Base-by-base conservation (phyloP, 257 asterid species). In the Galeopsis tetrahit region DNA sequence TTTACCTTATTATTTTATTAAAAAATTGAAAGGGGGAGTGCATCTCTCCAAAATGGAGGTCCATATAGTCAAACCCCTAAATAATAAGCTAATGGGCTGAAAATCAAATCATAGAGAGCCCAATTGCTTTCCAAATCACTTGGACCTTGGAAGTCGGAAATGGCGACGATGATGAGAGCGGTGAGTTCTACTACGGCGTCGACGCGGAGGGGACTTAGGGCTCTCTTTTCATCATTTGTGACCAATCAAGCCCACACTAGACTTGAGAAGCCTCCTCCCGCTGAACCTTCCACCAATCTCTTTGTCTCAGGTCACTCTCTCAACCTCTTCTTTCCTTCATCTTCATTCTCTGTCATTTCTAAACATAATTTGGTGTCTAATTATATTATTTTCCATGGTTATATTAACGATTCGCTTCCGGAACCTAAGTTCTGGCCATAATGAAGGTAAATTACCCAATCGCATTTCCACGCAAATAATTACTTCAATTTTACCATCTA, bases 201-300 rank as follows among this genome's bases (percentile, higher is more conserved):
- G 10, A 59, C 76, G 38, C 59, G 40, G 78, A 66, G 82, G 81
- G 43, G 69, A 34, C 43, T 84, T 3, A 62, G 83, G 40, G 76
- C 82, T 36, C 64, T 79, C 9, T 70, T 70, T 46, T 82, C 80
- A 39, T 70, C 85, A 0, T 61, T 80, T 3, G 70, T 80, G 11
- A 75, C 77, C 17, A 68, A 53, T 68, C 67, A 70, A 31, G 78
- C 79, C 2, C 79, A 51, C 42, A 9, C 84, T 7, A 76, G 66
- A 64, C 81, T 70, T 5, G 82, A 82, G 59, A 81, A 80, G 81
- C 86, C 79, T 21, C 81, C 87, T 43, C 72, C 81, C 0, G 85
- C 86, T 42, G 89, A 84, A 64, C 88, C 89, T 14, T 86, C 92
- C 62, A 66, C 78, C 71, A 84, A 84, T 69, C 89, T 86, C 71